Percentiles rank a stretch among this genome's conserved stretches.
Evolutionary conservation across 345 rosid genomes (phyloP).

Genomic region (Populus davidiana): DNA sequence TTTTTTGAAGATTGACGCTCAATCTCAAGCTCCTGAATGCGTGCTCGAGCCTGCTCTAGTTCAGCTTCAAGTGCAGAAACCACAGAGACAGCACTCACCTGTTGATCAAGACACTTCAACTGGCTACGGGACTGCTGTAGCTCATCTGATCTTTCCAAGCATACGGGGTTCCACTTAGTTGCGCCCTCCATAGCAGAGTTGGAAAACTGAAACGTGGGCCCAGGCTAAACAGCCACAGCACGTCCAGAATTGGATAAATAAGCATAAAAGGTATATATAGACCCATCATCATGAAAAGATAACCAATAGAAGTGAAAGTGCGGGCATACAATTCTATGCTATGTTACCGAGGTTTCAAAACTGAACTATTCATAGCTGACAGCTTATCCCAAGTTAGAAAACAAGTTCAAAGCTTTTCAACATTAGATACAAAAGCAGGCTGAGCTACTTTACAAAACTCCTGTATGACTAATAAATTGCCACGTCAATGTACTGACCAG

Average conservation of each 20-base stretch:
- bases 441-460: background rate
- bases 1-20: constrained; percentile 67
- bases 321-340: background rate
- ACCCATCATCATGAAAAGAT: background rate
- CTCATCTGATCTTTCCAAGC: constrained; percentile 45
- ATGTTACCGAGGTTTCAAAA: background rate
- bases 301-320: background rate
- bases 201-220: constrained; percentile 53
- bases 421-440: background rate
- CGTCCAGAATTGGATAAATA: constrained; percentile 7
- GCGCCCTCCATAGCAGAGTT: constrained; percentile 76
- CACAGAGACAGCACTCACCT: constrained; percentile 55
- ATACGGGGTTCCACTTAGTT: constrained; percentile 79
- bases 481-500: background rate
- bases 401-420: background rate
- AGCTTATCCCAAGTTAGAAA: background rate
- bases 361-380: background rate
- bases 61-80: constrained; percentile 62
- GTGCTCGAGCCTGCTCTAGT: constrained; percentile 59
- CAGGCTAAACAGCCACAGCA: constrained; percentile 38
- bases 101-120: constrained; percentile 47
- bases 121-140: constrained; percentile 43
- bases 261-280: background rate
- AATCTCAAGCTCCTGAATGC: constrained; percentile 58
- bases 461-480: background rate